Percentiles rank a stretch among this genome's conserved stretches.
Evolutionary conservation across 371 early-diverging fungal species (phyloP).

Genomic region (Rhizopus arrhizus): DNA sequence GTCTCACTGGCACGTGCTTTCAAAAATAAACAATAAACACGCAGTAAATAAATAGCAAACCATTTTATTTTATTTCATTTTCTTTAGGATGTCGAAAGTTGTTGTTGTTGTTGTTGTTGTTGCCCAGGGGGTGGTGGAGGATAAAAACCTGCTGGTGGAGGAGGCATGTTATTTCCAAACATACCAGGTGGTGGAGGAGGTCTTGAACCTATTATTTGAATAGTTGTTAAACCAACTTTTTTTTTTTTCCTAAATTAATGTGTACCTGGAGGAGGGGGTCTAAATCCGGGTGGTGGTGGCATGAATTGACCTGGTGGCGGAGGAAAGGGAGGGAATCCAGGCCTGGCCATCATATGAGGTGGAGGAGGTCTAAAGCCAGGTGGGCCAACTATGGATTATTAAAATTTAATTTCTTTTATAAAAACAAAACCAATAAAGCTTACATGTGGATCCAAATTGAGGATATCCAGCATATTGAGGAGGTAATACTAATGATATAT

Average conservation of each 20-base stretch:
- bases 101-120: constrained; percentile 9
- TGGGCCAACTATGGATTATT: constrained; percentile 23
- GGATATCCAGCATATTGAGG: constrained; percentile 57
- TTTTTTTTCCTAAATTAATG: neutral
- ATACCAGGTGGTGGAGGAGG: constrained; percentile 32
- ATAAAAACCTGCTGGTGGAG: constrained; percentile 11
- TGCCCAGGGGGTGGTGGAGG: constrained; percentile 22
- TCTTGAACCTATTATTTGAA: neutral
- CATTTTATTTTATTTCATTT: neutral
- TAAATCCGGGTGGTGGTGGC: constrained; percentile 43
- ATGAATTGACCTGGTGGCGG: constrained; percentile 54
- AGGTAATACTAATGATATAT: constrained; percentile 39
- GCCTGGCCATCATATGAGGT: constrained; percentile 56
- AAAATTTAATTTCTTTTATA: neutral
- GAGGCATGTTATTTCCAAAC: constrained; percentile 6
- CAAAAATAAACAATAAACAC: neutral
- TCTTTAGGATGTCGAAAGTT: constrained; percentile 15
- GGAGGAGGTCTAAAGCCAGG: constrained; percentile 37
- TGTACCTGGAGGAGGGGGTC: constrained; percentile 25
- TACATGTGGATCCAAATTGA: constrained; percentile 33
- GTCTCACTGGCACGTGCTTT: constrained; percentile 2
- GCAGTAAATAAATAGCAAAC: no score
- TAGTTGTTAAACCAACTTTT: constrained; percentile 6
- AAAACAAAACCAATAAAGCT: neutral
- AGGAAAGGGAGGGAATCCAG: constrained; percentile 50